Conservation (phyloP, 441 rosid genomes). For the California macrophylla region DNA sequence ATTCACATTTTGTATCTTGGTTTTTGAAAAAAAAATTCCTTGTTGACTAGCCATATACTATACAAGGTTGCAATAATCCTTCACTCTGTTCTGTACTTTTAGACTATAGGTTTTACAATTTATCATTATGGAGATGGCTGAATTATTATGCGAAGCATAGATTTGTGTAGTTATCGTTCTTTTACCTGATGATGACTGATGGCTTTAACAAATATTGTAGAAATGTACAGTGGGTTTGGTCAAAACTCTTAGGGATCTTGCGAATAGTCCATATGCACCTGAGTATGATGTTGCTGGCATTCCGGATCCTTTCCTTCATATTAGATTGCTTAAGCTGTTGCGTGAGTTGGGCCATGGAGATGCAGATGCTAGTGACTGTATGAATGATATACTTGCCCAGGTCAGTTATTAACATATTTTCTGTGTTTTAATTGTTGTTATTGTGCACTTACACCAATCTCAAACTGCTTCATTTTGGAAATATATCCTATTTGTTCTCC, state of each 20-base stretch:
- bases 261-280: constrained; percentile 89
- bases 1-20: constrained; percentile 11
- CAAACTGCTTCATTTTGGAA: background rate
- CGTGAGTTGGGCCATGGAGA: constrained; percentile 89
- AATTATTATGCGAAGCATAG: constrained; percentile 1
- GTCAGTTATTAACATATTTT: constrained; percentile 30
- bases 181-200: constrained; percentile 11
- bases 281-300: constrained; percentile 98
- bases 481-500: background rate
- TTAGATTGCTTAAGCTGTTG: constrained; percentile 77
- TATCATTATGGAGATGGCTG: background rate
- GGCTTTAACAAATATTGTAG: constrained; percentile 34
- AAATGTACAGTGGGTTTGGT: constrained; percentile 85
- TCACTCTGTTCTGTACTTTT: background rate
- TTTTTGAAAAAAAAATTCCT: background rate
- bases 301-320: constrained; percentile 92
- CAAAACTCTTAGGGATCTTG: constrained; percentile 69
- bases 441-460: too few relatives aligned
- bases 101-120: background rate
- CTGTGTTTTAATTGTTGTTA: too few relatives aligned
- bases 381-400: constrained; percentile 99
- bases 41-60: constrained; percentile 6
- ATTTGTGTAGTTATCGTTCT: background rate
- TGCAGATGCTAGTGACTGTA: constrained; percentile 78
- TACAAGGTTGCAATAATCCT: background rate